Base-by-base conservation (phyloP, 2,329 filamentous ascomycete genomes). In the Davidsoniella eucalypti region DNA sequence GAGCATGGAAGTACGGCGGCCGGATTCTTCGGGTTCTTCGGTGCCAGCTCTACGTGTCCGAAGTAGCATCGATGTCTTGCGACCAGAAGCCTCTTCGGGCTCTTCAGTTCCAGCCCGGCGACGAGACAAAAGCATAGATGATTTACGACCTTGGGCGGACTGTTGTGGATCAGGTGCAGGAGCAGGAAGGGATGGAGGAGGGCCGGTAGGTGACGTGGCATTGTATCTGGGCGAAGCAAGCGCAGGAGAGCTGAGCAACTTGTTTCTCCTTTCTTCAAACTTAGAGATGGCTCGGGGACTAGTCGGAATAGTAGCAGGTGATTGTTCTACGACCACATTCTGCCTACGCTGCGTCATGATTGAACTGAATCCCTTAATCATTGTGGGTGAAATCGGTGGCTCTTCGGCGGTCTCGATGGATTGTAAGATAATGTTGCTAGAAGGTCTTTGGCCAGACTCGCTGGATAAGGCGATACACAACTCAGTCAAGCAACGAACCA, bases 401-500 rank as follows among this genome's bases (percentile, higher is more conserved):
- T 59, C 56, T 17, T 62, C 51, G 18, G 41, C 14, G 9, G 16
- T 49, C 38, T 54, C 52, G 40, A 49, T 51, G 21, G 53, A 54
- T 46, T 17, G 52, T 17, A 39, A 50, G 29, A 17, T 47, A 14
- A 16, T 51, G 53, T 52, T 54, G 18, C 48, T 42, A n/a, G 56
- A 47, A 4, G 59, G 53, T 6, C 56, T 42, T n/a, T 47, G 48
- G 14, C 61, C 59, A 3, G 61, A 61, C 39, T 78, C 75, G 55
- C 85, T 83, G 26, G 80, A 80, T 49, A 98, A 68, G 1, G 87
- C 84, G 51, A 98, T 75, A 61, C 87, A 94, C 5, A 98, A 71
- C 63, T 98, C 92, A 0, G 90, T 96, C 56, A 98, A 67, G 59
- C 84, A 92, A 49, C 90, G 82, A 62, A 92, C 96, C 61, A 98